phyloP scores from a whole-genome alignment of 176 grass and related monocot species.

The Urochloa ruziziensis region DNA sequence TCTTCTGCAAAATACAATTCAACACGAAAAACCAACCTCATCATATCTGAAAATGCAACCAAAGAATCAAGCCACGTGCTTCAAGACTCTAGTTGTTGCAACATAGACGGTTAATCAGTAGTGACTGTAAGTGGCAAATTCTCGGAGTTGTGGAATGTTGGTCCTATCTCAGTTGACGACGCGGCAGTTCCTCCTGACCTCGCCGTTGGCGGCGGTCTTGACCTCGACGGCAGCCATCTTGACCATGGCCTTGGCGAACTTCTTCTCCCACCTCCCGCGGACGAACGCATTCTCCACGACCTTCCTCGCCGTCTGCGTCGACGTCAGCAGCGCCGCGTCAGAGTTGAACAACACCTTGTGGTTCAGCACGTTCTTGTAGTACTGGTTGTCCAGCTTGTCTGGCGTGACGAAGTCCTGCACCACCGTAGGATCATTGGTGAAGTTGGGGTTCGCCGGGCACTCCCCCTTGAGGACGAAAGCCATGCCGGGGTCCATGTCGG shows the following conservation, averaged over 20 bases:
- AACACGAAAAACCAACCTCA: neutral
- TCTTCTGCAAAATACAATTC: no score
- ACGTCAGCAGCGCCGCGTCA: conserved; percentile 30
- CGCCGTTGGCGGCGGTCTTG: conserved; percentile 25
- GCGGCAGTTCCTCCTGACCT: conserved; percentile 29
- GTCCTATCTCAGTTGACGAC: neutral
- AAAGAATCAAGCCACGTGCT: neutral
- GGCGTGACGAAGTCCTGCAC: conserved; percentile 29
- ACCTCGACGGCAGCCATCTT: conserved; percentile 31
- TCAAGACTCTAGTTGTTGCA: neutral
- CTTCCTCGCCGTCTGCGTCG: neutral
- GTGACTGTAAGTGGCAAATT: neutral
- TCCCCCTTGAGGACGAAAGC: neutral
- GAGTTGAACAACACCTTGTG: conserved; percentile 44
- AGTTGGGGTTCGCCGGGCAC: conserved; percentile 27
- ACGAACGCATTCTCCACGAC: neutral
- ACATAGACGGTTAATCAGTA: neutral
- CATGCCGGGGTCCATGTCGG: conserved; percentile 4
- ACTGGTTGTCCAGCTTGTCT: conserved; percentile 24
- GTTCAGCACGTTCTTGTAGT: conserved; percentile 23
- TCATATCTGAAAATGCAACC: neutral
- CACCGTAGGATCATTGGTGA: conserved; percentile 10
- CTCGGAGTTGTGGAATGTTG: neutral
- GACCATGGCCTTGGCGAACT: conserved; percentile 24
- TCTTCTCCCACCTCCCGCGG: neutral